Evolutionary conservation across 2,329 filamentous ascomycete species (phyloP).

Genomic region (Phyllosticta capitalensis): DNA sequence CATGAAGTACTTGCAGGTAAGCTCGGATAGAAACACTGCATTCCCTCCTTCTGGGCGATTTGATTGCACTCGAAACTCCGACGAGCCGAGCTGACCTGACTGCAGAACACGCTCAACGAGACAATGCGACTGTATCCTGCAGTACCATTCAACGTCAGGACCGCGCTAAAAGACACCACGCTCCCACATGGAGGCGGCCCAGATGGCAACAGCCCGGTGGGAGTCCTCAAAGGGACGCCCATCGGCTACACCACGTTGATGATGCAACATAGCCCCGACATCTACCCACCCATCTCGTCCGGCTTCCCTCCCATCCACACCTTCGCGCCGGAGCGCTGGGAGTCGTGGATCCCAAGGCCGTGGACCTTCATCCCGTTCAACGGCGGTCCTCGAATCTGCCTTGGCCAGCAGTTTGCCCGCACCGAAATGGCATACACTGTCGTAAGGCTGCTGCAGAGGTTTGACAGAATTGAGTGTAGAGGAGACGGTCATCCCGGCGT

Average conservation of each 20-base stretch:
- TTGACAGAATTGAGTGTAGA: conserved; percentile 26
- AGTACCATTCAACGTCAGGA: conserved; percentile 41
- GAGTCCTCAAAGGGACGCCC: conserved; percentile 34
- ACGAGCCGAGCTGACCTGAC: conserved; percentile 28
- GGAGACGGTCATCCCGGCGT: conserved; percentile 30
- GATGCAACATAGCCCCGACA: conserved; percentile 40
- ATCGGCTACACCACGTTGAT: conserved; percentile 39
- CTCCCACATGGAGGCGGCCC: conserved; percentile 40
- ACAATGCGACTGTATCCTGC: conserved; percentile 40
- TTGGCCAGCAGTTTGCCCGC: conserved; percentile 43
- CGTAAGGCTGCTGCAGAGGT: conserved; percentile 37
- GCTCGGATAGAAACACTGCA: not conserved
- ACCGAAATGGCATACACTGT: conserved; percentile 42
- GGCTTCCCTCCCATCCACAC: conserved; percentile 32
- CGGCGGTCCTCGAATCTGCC: conserved; percentile 40
- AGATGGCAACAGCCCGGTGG: conserved; percentile 36
- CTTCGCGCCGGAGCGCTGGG: conserved; percentile 43
- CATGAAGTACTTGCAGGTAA: conserved; percentile 63
- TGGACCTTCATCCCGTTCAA: conserved; percentile 42
- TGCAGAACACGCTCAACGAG: conserved; percentile 32
- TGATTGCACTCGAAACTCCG: not conserved
- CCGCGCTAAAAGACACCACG: conserved; percentile 38
- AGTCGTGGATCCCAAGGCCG: conserved; percentile 38
- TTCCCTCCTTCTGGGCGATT: too few relatives aligned
- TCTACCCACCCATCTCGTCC: conserved; percentile 34